phyloP scores from a whole-genome alignment of 148 eudicot genomes.

The Vaccinium myrtillus region DNA sequence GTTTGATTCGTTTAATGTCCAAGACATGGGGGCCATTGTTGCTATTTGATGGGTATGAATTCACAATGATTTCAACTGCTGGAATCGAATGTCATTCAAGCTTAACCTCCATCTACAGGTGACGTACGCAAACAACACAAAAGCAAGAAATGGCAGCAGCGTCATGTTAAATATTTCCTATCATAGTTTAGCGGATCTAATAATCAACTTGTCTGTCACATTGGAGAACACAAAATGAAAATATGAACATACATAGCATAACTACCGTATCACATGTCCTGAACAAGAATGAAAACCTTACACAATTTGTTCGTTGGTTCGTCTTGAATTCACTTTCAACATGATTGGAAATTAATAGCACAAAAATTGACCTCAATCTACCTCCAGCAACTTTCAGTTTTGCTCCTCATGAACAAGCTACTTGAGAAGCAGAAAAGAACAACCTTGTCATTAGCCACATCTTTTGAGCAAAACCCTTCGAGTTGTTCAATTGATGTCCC shows the following conservation, averaged over 20 bases:
- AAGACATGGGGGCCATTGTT: no score
- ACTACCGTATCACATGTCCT: not conserved
- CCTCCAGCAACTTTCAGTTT: not conserved
- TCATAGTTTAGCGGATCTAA: no score
- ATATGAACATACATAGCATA: not conserved
- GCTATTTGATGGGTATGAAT: no score
- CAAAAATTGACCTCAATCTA: not conserved
- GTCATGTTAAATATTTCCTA: not conserved
- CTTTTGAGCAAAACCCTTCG: not conserved
- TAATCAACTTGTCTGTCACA: no score
- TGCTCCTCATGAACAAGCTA: not conserved
- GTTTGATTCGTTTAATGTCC: no score
- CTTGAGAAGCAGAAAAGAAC: not conserved
- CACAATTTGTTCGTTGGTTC: not conserved
- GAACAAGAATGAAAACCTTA: not conserved
- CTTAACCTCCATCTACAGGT: no score
- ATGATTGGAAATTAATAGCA: not conserved
- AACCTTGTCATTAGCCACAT: not conserved
- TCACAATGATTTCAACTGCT: no score
- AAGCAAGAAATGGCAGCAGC: not conserved
- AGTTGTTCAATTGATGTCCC: not conserved
- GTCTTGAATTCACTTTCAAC: not conserved
- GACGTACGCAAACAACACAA: no score
- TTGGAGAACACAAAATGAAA: no score
- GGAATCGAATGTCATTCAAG: no score